Percentiles rank a stretch among this genome's conserved stretches.
Conservation (phyloP, 192 early-diverging fungal species). For the Gonapodya sp. region DNA sequence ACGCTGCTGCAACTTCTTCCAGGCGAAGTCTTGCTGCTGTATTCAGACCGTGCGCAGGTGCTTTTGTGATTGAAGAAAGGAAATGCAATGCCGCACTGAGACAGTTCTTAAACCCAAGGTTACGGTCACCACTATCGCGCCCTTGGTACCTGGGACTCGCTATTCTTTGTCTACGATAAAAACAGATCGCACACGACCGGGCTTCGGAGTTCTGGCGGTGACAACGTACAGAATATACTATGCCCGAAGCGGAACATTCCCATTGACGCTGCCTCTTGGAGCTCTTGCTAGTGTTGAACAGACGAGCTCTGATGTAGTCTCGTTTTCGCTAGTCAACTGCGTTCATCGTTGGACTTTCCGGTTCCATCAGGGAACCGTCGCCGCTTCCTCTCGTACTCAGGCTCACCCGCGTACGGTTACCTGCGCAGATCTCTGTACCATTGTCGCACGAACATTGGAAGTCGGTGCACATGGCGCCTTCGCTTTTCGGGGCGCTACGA, state of each 20-base stretch:
- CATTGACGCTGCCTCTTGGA: not conserved
- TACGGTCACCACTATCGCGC: not conserved
- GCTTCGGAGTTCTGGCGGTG: not conserved
- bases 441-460: not conserved
- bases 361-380: not conserved
- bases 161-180: too few relatives aligned
- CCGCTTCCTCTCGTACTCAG: not conserved
- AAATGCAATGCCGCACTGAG: too few relatives aligned
- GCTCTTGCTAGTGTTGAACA: not conserved
- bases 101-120: too few relatives aligned
- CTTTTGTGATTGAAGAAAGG: not conserved
- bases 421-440: not conserved
- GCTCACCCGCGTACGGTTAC: not conserved
- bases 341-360: not conserved
- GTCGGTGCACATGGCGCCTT: not conserved
- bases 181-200: not conserved
- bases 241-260: not conserved
- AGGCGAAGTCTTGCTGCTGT: not conserved
- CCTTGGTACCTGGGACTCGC: too few relatives aligned
- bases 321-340: not conserved
- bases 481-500: not conserved
- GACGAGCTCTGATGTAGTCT: not conserved
- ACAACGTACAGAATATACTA: not conserved
- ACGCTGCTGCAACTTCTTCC: not conserved
- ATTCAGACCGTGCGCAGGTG: not conserved